A percentile compares a stretch with the other conserved stretches of the same genome.
Conservation (phyloP, 805 yeast species). For the Sugiyamaella americana region DNA sequence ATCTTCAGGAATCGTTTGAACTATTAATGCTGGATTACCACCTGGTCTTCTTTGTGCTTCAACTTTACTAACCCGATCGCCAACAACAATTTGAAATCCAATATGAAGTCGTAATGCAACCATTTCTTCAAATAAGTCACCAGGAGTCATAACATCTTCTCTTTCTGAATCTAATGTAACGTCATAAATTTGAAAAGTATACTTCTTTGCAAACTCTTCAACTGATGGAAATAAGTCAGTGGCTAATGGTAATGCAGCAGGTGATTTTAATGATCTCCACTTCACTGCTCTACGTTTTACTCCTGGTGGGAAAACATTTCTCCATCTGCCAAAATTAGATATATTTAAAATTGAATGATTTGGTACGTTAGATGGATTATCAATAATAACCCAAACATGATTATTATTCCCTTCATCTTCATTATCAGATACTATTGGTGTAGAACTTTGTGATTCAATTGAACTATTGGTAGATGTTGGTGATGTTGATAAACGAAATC, state of each 20-base stretch:
- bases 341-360: slow-evolving; percentile 49
- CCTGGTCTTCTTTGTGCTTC: slow-evolving; percentile 56
- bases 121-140: slow-evolving; percentile 77
- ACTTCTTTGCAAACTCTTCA: slow-evolving; percentile 63
- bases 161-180: slow-evolving; percentile 58
- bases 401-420: slow-evolving; percentile 12
- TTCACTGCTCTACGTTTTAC: slow-evolving; percentile 64
- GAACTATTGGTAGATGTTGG: background rate
- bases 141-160: slow-evolving; percentile 45
- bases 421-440: background rate
- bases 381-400: slow-evolving; percentile 54
- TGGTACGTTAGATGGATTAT: slow-evolving; percentile 71
- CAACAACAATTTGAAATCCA: slow-evolving; percentile 88
- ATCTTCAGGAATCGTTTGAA: slow-evolving; percentile 45
- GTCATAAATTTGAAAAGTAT: slow-evolving; percentile 77
- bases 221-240: slow-evolving; percentile 70
- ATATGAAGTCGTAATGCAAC: slow-evolving; percentile 70
- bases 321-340: slow-evolving; percentile 80
- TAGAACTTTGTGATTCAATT: background rate
- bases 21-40: slow-evolving; percentile 49
- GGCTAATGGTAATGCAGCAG: slow-evolving; percentile 85
- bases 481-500: background rate
- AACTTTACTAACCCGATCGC: slow-evolving; percentile 55
- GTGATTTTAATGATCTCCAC: slow-evolving; percentile 91
- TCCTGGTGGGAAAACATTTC: slow-evolving; percentile 74